Evolutionary conservation across 495 filamentous ascomycete species (phyloP), one percentile per base, ranked within the genome.

Genomic region (Penicillium nucicola): DNA sequence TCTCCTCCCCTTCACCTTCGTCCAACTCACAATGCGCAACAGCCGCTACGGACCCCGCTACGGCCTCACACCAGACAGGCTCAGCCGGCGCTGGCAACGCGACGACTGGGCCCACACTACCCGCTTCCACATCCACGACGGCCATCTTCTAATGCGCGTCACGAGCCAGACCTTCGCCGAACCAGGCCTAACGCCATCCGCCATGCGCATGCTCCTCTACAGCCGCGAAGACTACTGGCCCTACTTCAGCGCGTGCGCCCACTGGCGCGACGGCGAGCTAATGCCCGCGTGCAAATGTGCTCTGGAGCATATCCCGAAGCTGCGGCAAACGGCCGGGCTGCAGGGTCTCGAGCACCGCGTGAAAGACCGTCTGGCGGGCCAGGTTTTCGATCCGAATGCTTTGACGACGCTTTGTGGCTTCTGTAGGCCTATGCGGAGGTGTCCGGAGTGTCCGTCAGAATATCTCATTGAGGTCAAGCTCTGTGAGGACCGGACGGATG

Each of bases 251-350:
- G 72, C 67, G 3, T 84, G 80, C 60, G 72, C 77, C 17, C 81
- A 84, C 62, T 83, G 80, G 80, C 69, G 73, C 18, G 75, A 83
- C 52, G 81, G 81, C 45, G 75, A 77, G 34, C 67, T 84, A 8
- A 81, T 82, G 76, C 60, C 70, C 25, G 50, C 75, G 33, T 80
- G 77, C 54, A 83, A 83, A 61, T 84, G 81, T 60, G 78, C 80
- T 2, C 62, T 83, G n/a, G 57, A 56, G 10, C 81, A 83, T 51
- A 75, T 84, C 22, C 80, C 79, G 20, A 47, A 52, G 1, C 66
- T 71, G 31, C 66, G 73, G n/a, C 52, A 59, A 14, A 70, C 66
- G 23, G 56, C 55, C 42, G 68, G 71, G 0, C 53, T 75, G 0
- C 71, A 74, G 55, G 67, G 65, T 1, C 43, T 74, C 30, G 71